Base-by-base conservation (phyloP, 176 grass and related monocot genomes). In the Phoenix roebelenii region DNA sequence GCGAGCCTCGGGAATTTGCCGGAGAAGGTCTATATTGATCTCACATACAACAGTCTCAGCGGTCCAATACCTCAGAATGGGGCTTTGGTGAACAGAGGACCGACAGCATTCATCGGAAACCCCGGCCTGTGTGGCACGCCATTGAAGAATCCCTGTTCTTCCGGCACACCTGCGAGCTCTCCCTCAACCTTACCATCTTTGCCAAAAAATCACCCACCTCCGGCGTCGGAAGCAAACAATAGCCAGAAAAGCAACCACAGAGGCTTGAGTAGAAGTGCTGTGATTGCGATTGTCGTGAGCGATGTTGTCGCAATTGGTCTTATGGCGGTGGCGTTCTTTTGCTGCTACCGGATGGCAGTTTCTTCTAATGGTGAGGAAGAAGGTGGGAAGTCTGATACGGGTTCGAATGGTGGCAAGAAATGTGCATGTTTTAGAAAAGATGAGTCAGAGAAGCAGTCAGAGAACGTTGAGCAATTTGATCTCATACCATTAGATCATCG, bases 391-490 rank as follows among this genome's bases (percentile, higher is more conserved):
- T 30, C 70, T 18, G 61, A 52, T 15, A 82, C 69, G 59, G 66
- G 64, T 22, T 62, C 52, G 5, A 77, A 58, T 24, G 64, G 63
- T 23, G 72, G 74, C 57, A 85, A 81, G 70, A 76, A 82, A 59
- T 84, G 91, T 14, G 50, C 70, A 0, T 97, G 87, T 66, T 97
- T 91, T 44, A 82, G 84, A 68, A 75, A 78, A 30, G 84, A 88
- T 4, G 81, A 73, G 15, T 84, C 80, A 0, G 67, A 54, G 6
- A 71, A 69, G 2, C 74, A 74, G 1, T 88, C 84, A 0, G 93
- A 97, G 23, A 61, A 77, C 50, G 65, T 55, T 4, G 83, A 90
- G 50, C 87, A 88, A 25, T 68, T 80, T 15, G 67, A 85, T 58
- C 68, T 97, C 18, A 84, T 97, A 12, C 26, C 69, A 3, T 76